These are phyloP conservation scores for Pestalotiopsis sp. DNA, from an alignment of 2,329 filamentous ascomycete genomes.

Conservation along the genomic window DNA sequence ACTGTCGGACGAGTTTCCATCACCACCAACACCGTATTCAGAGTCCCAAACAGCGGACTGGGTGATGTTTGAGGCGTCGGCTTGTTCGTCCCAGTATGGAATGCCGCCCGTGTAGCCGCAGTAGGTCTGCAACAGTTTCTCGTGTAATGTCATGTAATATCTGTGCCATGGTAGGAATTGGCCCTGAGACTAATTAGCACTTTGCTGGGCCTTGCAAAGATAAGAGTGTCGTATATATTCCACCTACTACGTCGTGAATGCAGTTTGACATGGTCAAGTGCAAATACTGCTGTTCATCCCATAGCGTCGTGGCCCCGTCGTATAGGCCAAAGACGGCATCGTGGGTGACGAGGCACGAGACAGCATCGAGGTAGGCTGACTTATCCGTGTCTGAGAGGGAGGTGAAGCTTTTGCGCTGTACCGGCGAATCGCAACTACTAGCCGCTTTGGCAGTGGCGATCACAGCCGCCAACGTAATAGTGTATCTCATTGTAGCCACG, in stretches of 20 bases:
- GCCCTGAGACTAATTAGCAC: slow-evolving; percentile 14
- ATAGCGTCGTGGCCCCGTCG: slow-evolving; percentile 5
- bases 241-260: slow-evolving; percentile 5
- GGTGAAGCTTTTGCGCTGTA: slow-evolving; percentile 4
- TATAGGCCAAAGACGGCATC: slow-evolving; percentile 7
- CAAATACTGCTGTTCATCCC: slow-evolving; percentile 11
- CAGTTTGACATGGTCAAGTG: slow-evolving; percentile 9
- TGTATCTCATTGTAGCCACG: not conserved
- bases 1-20: slow-evolving; percentile 4
- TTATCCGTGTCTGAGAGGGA: slow-evolving; percentile 1
- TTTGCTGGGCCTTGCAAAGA: not conserved
- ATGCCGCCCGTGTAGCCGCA: slow-evolving; percentile 19
- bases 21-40: not conserved
- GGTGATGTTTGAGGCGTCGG: slow-evolving; percentile 7
- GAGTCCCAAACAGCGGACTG: not conserved
- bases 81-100: slow-evolving; percentile 11
- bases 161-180: slow-evolving; percentile 25
- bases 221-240: not conserved
- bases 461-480: not conserved
- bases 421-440: slow-evolving; percentile 1
- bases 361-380: not conserved
- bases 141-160: slow-evolving; percentile 18
- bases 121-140: slow-evolving; percentile 15
- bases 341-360: not conserved
- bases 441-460: not conserved